These are phyloP conservation scores for Cladosporium velox DNA, from an alignment of 2,329 filamentous ascomycete genomes.

Conservation along the genomic window DNA sequence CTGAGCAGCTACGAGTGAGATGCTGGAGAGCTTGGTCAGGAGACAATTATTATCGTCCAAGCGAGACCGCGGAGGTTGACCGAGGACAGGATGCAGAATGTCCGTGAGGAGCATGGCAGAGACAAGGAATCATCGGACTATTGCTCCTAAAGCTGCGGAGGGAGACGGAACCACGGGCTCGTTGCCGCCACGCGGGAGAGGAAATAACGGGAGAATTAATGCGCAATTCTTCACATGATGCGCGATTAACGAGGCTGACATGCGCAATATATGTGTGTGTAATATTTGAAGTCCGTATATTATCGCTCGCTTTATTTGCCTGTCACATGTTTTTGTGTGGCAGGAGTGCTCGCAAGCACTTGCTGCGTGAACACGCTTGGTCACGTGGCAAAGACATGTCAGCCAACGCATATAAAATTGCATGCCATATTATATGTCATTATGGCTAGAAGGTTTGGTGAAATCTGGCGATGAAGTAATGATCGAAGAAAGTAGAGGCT, in stretches of 20 bases:
- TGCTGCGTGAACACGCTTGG: not conserved
- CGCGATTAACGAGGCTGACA: not conserved
- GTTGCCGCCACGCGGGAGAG: conserved; percentile 1
- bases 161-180: conserved; percentile 2
- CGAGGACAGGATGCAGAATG: not conserved
- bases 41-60: not conserved
- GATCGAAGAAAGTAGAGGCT: not conserved
- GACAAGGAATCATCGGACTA: not conserved
- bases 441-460: not conserved
- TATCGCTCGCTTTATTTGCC: not conserved
- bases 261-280: not conserved
- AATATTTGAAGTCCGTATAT: not conserved
- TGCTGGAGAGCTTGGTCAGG: conserved; percentile 1
- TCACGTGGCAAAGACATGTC: not conserved
- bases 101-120: not conserved
- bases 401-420: not conserved
- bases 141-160: not conserved
- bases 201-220: not conserved
- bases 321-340: not conserved
- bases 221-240: not conserved
- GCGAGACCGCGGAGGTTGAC: not conserved
- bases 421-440: not conserved
- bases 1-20: not conserved
- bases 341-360: not conserved
- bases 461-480: not conserved